Conservation (phyloP, 306 rosid species). For the Ochetophila trinervis region DNA sequence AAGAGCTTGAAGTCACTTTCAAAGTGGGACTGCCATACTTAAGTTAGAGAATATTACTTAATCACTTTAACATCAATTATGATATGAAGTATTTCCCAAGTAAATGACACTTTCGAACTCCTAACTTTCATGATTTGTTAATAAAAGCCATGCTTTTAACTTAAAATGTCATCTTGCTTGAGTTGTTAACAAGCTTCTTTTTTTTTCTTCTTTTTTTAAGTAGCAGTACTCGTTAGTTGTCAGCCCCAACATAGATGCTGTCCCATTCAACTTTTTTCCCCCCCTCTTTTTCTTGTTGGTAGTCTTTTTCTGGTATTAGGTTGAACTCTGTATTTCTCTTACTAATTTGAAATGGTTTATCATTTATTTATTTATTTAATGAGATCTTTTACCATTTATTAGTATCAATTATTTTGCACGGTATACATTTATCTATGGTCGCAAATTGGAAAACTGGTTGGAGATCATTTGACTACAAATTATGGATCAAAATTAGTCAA, state of each 20-base stretch:
- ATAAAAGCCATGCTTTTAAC: slow-evolving; percentile 11
- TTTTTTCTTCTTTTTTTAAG: background rate
- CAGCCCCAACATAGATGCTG: slow-evolving; percentile 8
- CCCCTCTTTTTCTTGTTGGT: background rate
- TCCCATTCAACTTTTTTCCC: slow-evolving; percentile 8
- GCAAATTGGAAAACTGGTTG: no score
- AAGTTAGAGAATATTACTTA: slow-evolving; percentile 16
- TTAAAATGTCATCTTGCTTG: slow-evolving; percentile 11
- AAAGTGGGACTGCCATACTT: slow-evolving; percentile 16
- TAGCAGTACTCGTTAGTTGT: slow-evolving; percentile 14
- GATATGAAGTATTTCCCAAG: slow-evolving; percentile 26
- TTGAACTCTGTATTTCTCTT: no score
- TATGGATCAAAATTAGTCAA: no score
- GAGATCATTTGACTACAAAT: no score
- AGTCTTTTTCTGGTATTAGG: background rate
- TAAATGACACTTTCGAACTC: slow-evolving; percentile 14
- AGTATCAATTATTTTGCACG: no score
- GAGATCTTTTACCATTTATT: no score
- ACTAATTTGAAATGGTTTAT: no score
- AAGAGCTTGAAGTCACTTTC: slow-evolving; percentile 15
- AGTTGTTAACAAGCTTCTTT: background rate
- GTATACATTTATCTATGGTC: no score
- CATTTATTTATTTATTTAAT: no score
- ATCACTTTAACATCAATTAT: slow-evolving; percentile 8
- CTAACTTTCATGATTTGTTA: slow-evolving; percentile 20